Conservation (phyloP, 768 basidiomycete genomes). For the Dendrothele bispora region DNA sequence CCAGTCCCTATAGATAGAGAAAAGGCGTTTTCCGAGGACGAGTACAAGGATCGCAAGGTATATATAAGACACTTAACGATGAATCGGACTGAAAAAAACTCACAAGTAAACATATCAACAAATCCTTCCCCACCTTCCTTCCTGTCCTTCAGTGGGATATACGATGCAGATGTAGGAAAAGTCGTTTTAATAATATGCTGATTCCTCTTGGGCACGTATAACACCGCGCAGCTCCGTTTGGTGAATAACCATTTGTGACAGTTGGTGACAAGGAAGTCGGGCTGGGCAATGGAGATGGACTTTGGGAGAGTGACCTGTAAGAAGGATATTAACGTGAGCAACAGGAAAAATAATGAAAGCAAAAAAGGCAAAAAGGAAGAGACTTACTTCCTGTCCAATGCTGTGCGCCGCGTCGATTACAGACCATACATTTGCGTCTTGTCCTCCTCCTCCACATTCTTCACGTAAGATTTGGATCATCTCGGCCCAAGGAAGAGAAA, state of each 20-base stretch:
- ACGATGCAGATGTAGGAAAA: slow-evolving; percentile 55
- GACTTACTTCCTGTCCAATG: slow-evolving; percentile 57
- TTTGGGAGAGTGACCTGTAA: no score
- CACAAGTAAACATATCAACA: slow-evolving; percentile 52
- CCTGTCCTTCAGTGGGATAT: slow-evolving; percentile 46
- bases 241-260: slow-evolving; percentile 68
- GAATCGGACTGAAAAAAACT: no score
- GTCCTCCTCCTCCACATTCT: no score
- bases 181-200: slow-evolving; percentile 61
- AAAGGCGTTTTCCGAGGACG: slow-evolving; percentile 28
- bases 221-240: slow-evolving; percentile 51
- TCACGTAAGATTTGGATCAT: slow-evolving; percentile 55
- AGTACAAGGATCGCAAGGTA: neutral
- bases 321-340: no score
- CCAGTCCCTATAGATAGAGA: slow-evolving; percentile 56
- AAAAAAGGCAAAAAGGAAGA: no score
- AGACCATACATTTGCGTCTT: slow-evolving; percentile 49
- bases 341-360: no score
- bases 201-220: slow-evolving; percentile 46
- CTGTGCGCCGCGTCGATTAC: slow-evolving; percentile 66
- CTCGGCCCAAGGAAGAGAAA: slow-evolving; percentile 58
- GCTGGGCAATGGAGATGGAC: slow-evolving; percentile 45
- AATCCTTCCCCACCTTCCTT: slow-evolving; percentile 37
- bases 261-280: slow-evolving; percentile 67
- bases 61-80: no score